Conservation (phyloP, 306 rosid species). For the Parietaria judaica region DNA sequence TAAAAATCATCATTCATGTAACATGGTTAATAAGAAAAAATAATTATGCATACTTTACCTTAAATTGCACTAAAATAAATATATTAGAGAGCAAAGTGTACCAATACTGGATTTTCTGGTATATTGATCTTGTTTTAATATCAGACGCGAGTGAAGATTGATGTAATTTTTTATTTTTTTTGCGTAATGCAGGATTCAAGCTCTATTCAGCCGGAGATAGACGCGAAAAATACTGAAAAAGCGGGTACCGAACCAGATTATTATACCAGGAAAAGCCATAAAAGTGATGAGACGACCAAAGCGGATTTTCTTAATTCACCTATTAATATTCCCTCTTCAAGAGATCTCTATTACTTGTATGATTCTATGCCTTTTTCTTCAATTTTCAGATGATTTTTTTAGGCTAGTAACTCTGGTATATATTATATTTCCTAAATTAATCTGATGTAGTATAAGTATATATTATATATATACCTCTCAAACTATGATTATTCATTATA, state of each 20-base stretch:
- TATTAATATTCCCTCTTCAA: slow-evolving; percentile 30
- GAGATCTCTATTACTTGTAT: slow-evolving; percentile 68
- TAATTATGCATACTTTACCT: no score
- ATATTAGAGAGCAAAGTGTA: no score
- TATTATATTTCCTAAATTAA: no score
- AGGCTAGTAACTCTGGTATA: no score
- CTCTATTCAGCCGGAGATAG: slow-evolving; percentile 30
- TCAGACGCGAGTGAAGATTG: not conserved
- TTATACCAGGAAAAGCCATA: slow-evolving; percentile 26
- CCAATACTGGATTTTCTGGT: not conserved
- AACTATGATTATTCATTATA: no score
- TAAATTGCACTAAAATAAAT: no score
- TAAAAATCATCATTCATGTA: no score
- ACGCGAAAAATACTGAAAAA: slow-evolving; percentile 9
- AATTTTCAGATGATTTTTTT: no score
- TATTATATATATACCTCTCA: no score
- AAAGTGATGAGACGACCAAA: slow-evolving; percentile 18
- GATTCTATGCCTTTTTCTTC: slow-evolving; percentile 13
- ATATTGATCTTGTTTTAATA: not conserved
- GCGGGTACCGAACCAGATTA: slow-evolving; percentile 18
- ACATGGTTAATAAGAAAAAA: no score
- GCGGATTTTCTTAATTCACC: slow-evolving; percentile 39
- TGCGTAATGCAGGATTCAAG: slow-evolving; percentile 24
- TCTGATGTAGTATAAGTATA: no score
- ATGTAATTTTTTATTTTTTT: not conserved